phyloP scores from a whole-genome alignment of 768 basidiomycete species.

The Leccinum aurantiacum region DNA sequence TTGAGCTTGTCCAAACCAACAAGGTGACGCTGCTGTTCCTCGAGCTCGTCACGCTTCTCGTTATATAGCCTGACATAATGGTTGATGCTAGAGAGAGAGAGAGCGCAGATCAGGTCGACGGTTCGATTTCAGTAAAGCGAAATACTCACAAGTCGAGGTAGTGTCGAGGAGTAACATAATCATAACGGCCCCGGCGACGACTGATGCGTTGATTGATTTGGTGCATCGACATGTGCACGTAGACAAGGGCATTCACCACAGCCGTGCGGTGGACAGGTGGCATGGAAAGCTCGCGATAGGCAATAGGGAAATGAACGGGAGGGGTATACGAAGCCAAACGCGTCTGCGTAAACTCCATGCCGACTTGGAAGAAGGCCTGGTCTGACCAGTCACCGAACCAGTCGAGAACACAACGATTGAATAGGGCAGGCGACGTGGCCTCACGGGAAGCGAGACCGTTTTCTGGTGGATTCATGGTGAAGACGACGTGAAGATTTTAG shows the following conservation, averaged over 20 bases:
- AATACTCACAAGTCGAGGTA: conserved; percentile 94
- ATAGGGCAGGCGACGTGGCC: conserved; percentile 95
- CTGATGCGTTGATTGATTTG: conserved; percentile 87
- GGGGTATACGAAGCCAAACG: conserved; percentile 70
- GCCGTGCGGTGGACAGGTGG: conserved; percentile 91
- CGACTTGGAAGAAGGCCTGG: conserved; percentile 98
- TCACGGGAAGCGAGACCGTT: conserved; percentile 94
- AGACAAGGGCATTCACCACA: conserved; percentile 90
- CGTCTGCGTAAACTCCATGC: conserved; percentile 92
- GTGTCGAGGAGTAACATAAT: conserved; percentile 96
- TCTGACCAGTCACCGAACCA: conserved; percentile 99
- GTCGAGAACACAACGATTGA: conserved; percentile 98
- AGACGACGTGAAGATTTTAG: conserved; percentile 94
- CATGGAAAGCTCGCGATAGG: conserved; percentile 77
- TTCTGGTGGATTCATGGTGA: conserved; percentile 98
- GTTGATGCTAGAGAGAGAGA: conserved; percentile 67
- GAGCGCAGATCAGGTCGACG: conserved; percentile 5
- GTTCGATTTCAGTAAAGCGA: not conserved
- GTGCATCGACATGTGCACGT: conserved; percentile 87
- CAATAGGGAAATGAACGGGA: conserved; percentile 83
- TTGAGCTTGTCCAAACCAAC: conserved; percentile 96
- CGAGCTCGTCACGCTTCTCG: conserved; percentile 95
- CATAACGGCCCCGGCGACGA: conserved; percentile 91
- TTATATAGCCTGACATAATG: conserved; percentile 94
- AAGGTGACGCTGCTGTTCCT: conserved; percentile 97